Evolutionary conservation across 495 filamentous ascomycete species (phyloP), one percentile per base, ranked within the genome.

Genomic region (Tuber borchii): DNA sequence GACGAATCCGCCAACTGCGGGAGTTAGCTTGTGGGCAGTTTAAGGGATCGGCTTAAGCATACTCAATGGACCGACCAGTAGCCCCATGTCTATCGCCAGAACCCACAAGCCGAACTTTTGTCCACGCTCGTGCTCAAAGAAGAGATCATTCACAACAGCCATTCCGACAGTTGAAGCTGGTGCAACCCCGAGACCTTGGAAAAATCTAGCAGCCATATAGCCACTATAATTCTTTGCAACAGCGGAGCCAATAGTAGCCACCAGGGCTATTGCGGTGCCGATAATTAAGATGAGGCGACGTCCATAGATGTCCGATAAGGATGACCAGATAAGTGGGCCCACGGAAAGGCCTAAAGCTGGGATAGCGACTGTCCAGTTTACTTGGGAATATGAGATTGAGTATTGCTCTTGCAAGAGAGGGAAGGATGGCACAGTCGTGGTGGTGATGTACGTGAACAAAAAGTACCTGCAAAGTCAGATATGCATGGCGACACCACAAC

Each of bases 81-180:
- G 78, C 34, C 88, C 88, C 40, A 88, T 84, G 74, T 90, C 87
- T 61, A 90, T 84, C 26, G 88, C 87, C 45, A 90, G 82, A 8
- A 89, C 89, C 89, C 89, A 91, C 45, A 91, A 74, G 1, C 89
- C 88, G n/a, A 90, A 82, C 79, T 90, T 90, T 75, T 88, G 85
- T 2, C 89, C 89, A 16, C 88, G 85, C 79, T 91, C 86, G 71
- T 90, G 86, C 78, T 90, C 88, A 74, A 89, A 90, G 77, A 90
- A 91, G 1, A 90, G 77, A 79, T 87, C 86, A 75, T 86, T 86
- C 69, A 89, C 86, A 68, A 90, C 84, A 17, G 88, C 88, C 85
- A 91, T 84, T 16, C 89, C 89, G 14, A 91, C 88, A 7, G 87
- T 90, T 12, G 87, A 84, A 3, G 85, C 89, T 12, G 89, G 89